These are phyloP conservation scores for Fusarium cicatricum DNA, from an alignment of 2,329 filamentous ascomycete species.

Conservation along the genomic window DNA sequence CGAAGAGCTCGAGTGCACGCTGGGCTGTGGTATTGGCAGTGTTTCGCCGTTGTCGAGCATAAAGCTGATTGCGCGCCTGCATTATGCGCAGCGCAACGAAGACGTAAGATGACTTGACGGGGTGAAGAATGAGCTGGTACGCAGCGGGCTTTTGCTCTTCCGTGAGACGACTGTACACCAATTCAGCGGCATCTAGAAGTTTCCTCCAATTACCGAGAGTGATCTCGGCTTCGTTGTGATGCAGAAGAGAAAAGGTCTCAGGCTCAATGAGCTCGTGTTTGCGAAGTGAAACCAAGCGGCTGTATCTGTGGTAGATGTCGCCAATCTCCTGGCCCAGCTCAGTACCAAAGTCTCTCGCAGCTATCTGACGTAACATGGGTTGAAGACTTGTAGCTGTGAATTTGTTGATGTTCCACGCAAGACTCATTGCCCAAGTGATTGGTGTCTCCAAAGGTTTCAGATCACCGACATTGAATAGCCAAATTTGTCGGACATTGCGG, in stretches of 20 bases:
- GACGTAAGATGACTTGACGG: constrained; percentile 61
- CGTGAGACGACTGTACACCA: constrained; percentile 51
- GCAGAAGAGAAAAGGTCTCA: constrained; percentile 62
- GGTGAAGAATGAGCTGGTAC: constrained; percentile 67
- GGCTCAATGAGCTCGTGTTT: constrained; percentile 67
- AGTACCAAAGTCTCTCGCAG: constrained; percentile 58
- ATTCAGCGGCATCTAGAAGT: constrained; percentile 53
- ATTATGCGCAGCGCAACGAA: constrained; percentile 56
- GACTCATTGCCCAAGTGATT: constrained; percentile 62
- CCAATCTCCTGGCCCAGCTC: constrained; percentile 54
- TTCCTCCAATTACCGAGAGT: constrained; percentile 58
- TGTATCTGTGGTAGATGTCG: constrained; percentile 59
- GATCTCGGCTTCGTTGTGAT: constrained; percentile 65
- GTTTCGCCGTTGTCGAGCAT: constrained; percentile 61
- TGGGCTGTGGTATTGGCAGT: constrained; percentile 59
- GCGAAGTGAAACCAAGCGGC: constrained; percentile 54
- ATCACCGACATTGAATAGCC: constrained; percentile 71
- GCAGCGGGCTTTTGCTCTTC: constrained; percentile 57
- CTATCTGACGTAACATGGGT: constrained; percentile 56
- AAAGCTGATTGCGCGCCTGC: constrained; percentile 58
- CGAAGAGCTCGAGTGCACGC: constrained; percentile 57
- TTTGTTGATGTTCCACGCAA: constrained; percentile 63
- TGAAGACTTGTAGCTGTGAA: constrained; percentile 51
- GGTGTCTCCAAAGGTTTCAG: constrained; percentile 66
- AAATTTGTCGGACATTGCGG: constrained; percentile 59